A percentile compares a stretch with the other conserved stretches of the same genome.
Evolutionary conservation across 1,284 basidiomycete genomes (phyloP).

Genomic region (Sporisorium scitamineum): DNA sequence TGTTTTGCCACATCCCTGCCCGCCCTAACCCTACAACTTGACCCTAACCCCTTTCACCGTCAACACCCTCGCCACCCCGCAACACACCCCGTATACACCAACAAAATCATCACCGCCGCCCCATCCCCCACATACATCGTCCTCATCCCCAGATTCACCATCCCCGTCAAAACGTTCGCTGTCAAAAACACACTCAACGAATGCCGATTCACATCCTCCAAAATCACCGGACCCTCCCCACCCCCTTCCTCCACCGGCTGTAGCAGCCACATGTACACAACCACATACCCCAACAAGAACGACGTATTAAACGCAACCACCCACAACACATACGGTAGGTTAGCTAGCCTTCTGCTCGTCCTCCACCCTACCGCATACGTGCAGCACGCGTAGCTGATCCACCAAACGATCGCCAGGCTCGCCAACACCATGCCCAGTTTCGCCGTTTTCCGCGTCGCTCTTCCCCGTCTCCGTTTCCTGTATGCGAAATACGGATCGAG

Average conservation of each 20-base stretch:
- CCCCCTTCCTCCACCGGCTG: conserved; percentile 70
- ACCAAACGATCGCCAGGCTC: conserved; percentile 83
- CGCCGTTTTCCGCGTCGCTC: conserved; percentile 24
- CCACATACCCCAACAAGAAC: conserved; percentile 84
- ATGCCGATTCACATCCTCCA: conserved; percentile 86
- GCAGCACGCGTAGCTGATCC: conserved; percentile 75
- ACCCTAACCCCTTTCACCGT: conserved; percentile 23
- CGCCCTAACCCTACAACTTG: conserved; percentile 21
- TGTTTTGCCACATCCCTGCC: background rate
- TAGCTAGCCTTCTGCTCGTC: conserved; percentile 70
- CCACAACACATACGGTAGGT: conserved; percentile 90
- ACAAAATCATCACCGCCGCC: conserved; percentile 77
- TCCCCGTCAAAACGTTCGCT: conserved; percentile 88
- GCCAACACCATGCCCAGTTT: conserved; percentile 68
- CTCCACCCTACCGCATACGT: conserved; percentile 12
- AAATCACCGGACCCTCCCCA: conserved; percentile 69
- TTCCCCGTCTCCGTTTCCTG: conserved; percentile 17
- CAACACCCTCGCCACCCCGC: conserved; percentile 65
- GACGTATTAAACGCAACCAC: conserved; percentile 87
- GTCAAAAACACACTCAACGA: conserved; percentile 83
- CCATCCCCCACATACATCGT: conserved; percentile 82
- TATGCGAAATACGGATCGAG: conserved; percentile 74
- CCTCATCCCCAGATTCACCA: conserved; percentile 82
- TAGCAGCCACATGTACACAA: conserved; percentile 80
- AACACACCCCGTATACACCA: conserved; percentile 77